Conservation (phyloP, 305 asterid species). For the Petunia hybrid region DNA sequence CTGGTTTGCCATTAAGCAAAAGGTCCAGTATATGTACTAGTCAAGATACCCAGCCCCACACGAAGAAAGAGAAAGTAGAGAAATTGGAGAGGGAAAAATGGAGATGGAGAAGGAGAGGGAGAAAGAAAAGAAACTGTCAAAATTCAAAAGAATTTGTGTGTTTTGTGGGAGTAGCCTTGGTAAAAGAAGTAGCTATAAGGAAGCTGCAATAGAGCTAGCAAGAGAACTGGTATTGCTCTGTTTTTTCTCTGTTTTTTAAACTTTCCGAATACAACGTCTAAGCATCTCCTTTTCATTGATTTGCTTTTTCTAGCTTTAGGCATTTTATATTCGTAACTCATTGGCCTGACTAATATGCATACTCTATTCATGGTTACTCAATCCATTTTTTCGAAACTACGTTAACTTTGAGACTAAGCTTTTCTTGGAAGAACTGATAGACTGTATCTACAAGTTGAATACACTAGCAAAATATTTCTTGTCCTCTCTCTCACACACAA, state of each 20-base stretch:
- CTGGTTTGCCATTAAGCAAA: too few relatives aligned
- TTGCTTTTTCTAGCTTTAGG: too few relatives aligned
- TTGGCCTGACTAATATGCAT: too few relatives aligned
- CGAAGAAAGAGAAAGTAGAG: not conserved
- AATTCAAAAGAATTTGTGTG: conserved; percentile 54
- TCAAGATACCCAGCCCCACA: not conserved
- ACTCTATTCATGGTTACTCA: too few relatives aligned
- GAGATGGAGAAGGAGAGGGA: conserved; percentile 32
- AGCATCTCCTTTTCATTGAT: not conserved
- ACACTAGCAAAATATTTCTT: not conserved
- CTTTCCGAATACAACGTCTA: not conserved
- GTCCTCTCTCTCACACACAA: not conserved
- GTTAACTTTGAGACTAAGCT: too few relatives aligned
- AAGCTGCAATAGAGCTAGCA: conserved; percentile 51
- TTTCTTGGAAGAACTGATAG: too few relatives aligned
- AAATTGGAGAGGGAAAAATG: not conserved
- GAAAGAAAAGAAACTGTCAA: conserved; percentile 39
- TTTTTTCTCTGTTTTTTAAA: not conserved
- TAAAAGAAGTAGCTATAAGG: conserved; percentile 49
- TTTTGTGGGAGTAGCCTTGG: conserved; percentile 61
- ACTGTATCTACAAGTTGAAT: too few relatives aligned
- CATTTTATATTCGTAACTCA: too few relatives aligned
- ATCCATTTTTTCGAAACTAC: too few relatives aligned
- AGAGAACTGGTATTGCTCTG: conserved; percentile 47
- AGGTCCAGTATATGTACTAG: not conserved